Evolutionary conservation across 164 flowering plant genomes (phyloP).

Genomic region (Magnolia changhungtana): DNA sequence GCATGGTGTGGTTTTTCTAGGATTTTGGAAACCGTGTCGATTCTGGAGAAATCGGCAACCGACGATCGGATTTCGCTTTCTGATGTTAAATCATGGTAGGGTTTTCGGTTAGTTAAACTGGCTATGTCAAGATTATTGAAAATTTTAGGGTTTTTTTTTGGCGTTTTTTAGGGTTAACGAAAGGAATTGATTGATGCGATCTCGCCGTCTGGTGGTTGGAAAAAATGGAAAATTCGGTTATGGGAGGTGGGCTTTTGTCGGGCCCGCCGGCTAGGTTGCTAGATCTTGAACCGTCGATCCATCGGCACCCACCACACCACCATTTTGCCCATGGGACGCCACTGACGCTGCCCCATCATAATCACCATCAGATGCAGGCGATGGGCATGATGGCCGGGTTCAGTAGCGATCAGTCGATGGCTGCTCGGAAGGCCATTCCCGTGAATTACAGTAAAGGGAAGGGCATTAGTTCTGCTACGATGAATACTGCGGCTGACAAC

Average conservation of each 20-base stretch:
- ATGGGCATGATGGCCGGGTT: slow-evolving; percentile 22
- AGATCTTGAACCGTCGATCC: slow-evolving; percentile 27
- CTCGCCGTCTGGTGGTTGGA: neutral
- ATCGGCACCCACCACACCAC: slow-evolving; percentile 3
- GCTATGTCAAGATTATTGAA: neutral
- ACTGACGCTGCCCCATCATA: slow-evolving; percentile 17
- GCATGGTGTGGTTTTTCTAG: neutral
- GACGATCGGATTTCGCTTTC: neutral
- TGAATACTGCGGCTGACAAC: neutral
- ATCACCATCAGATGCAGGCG: slow-evolving; percentile 17
- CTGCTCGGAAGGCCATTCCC: slow-evolving; percentile 19
- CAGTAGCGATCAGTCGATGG: slow-evolving; percentile 24
- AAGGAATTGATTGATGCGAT: neutral
- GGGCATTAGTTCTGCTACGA: slow-evolving; percentile 2
- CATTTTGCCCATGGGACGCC: too few relatives aligned
- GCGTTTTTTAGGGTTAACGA: neutral
- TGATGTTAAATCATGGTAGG: neutral
- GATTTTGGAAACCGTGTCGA: neutral
- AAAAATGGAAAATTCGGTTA: slow-evolving; percentile 38
- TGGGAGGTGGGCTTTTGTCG: slow-evolving; percentile 43
- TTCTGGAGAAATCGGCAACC: neutral
- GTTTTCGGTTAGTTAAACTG: neutral
- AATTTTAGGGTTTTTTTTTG: neutral
- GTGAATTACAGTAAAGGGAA: slow-evolving; percentile 36
- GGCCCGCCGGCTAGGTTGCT: slow-evolving; percentile 34